Percentiles rank a stretch among this genome's conserved stretches.
These are phyloP conservation scores for Lactarius quietus DNA, from an alignment of 768 basidiomycete species.

Conservation along the genomic window DNA sequence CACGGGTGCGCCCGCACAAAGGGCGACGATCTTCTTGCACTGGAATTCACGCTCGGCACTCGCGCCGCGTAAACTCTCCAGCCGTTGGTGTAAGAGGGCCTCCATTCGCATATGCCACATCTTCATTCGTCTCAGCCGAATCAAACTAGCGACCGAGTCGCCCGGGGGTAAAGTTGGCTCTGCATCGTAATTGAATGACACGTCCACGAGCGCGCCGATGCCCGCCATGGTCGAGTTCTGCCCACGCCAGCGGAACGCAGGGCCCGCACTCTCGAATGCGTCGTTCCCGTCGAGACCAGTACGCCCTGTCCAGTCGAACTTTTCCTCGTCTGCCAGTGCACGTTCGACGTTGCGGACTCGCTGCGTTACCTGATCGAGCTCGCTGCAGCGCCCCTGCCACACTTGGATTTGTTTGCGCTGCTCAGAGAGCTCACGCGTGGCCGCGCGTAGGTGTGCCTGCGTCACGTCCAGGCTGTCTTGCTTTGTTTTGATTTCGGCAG, in stretches of 20 bases:
- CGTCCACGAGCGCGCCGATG: conserved; percentile 60
- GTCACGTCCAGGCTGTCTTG: conserved; percentile 85
- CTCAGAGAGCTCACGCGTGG: conserved; percentile 87
- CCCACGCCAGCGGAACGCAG: conserved; percentile 72
- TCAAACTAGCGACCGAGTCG: conserved; percentile 57
- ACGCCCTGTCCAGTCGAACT: conserved; percentile 88
- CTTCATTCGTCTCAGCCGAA: conserved; percentile 71
- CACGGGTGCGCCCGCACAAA: conserved; percentile 81
- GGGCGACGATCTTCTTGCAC: conserved; percentile 86
- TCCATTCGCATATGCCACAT: conserved; percentile 83
- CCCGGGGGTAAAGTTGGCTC: conserved; percentile 67
- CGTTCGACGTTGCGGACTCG: conserved; percentile 81
- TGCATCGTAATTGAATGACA: conserved; percentile 57
- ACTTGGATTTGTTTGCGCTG: conserved; percentile 80
- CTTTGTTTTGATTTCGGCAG: conserved; percentile 78
- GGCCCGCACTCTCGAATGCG: conserved; percentile 41
- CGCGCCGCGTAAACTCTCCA: conserved; percentile 69
- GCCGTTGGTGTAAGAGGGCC: conserved; percentile 62
- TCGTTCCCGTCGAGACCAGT: conserved; percentile 42
- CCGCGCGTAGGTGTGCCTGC: conserved; percentile 80
- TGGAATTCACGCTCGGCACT: conserved; percentile 88
- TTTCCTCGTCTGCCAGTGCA: conserved; percentile 72
- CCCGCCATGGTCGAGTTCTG: conserved; percentile 62
- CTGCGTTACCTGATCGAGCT: conserved; percentile 79
- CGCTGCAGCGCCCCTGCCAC: conserved; percentile 69